phyloP scores from a whole-genome alignment of 2,329 filamentous ascomycete genomes.

The Cercospora zeae-maydis region DNA sequence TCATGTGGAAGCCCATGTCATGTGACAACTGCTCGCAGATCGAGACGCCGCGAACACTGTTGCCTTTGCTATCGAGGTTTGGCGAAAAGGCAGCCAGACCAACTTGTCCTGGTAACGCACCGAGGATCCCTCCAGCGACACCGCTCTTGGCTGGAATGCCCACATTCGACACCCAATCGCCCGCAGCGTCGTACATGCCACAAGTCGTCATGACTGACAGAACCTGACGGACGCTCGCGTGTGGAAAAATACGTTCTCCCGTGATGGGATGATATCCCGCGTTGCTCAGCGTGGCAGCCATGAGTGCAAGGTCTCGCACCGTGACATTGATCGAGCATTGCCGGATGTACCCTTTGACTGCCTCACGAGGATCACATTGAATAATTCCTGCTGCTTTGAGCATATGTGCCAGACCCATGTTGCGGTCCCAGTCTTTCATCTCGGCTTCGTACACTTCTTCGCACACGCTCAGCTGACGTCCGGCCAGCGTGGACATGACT shows the following conservation, averaged over 20 bases:
- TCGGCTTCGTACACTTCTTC: slow-evolving; percentile 43
- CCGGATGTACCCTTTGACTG: slow-evolving; percentile 41
- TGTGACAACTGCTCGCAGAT: slow-evolving; percentile 26
- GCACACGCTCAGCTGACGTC: slow-evolving; percentile 32
- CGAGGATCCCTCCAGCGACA: slow-evolving; percentile 26
- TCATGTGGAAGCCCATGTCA: slow-evolving; percentile 28
- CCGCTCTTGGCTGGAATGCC: slow-evolving; percentile 43
- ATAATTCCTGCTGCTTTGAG: slow-evolving; percentile 43
- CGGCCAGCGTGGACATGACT: slow-evolving; percentile 38
- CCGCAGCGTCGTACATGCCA: slow-evolving; percentile 44
- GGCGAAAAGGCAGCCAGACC: slow-evolving; percentile 26
- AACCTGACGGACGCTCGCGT: slow-evolving; percentile 40
- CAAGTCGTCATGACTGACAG: slow-evolving; percentile 45
- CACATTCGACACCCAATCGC: slow-evolving; percentile 41
- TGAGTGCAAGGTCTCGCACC: slow-evolving; percentile 42
- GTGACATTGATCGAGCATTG: slow-evolving; percentile 45
- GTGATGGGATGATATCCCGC: slow-evolving; percentile 39
- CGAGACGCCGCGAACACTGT: slow-evolving; percentile 25
- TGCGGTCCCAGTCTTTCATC: slow-evolving; percentile 33
- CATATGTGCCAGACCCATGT: slow-evolving; percentile 39
- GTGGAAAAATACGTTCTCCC: slow-evolving; percentile 37
- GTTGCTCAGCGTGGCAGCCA: slow-evolving; percentile 42
- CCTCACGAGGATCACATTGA: slow-evolving; percentile 36
- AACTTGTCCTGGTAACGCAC: slow-evolving; percentile 25
- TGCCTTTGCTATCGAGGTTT: slow-evolving; percentile 25